Conservation (phyloP, 1,139 yeast species). For the Sugiyamaella neomexicana region DNA sequence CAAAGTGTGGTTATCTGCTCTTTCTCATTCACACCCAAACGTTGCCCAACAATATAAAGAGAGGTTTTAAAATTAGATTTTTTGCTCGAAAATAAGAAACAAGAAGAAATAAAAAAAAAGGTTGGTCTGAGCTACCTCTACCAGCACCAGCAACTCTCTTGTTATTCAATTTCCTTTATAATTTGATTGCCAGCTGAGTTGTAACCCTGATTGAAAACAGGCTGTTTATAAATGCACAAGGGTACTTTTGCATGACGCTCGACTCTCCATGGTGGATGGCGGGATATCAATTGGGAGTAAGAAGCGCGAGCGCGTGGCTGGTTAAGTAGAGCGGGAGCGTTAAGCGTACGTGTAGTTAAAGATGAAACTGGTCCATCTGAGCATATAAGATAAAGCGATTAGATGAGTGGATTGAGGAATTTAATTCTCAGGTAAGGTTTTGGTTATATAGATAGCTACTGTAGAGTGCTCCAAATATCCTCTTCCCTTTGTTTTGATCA, state of each 20-base stretch:
- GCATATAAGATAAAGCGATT: too few species aligned
- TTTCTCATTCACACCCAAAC: neutral
- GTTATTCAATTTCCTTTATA: constrained; percentile 14
- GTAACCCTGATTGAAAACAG: constrained; percentile 11
- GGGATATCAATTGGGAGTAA: too few species aligned
- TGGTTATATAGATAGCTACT: too few species aligned
- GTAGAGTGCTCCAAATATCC: too few species aligned
- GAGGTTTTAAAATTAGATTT: neutral
- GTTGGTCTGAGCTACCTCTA: neutral
- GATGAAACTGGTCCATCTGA: too few species aligned
- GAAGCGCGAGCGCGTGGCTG: too few species aligned
- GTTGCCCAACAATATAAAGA: neutral
- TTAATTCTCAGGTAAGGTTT: too few species aligned
- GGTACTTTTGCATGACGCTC: constrained; percentile 8
- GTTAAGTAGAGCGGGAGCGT: too few species aligned
- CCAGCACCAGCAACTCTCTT: neutral
- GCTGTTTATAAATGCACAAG: constrained; percentile 10
- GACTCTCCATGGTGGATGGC: too few species aligned
- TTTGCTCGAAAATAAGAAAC: neutral
- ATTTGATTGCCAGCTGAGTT: constrained; percentile 1
- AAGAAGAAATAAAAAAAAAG: neutral
- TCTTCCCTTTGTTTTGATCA: too few species aligned
- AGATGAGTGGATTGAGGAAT: too few species aligned
- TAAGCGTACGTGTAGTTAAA: too few species aligned
- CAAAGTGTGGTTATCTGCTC: neutral